Evolutionary conservation across 2,329 filamentous ascomycete species (phyloP).

Genomic region (Cladophialophora bantiana): DNA sequence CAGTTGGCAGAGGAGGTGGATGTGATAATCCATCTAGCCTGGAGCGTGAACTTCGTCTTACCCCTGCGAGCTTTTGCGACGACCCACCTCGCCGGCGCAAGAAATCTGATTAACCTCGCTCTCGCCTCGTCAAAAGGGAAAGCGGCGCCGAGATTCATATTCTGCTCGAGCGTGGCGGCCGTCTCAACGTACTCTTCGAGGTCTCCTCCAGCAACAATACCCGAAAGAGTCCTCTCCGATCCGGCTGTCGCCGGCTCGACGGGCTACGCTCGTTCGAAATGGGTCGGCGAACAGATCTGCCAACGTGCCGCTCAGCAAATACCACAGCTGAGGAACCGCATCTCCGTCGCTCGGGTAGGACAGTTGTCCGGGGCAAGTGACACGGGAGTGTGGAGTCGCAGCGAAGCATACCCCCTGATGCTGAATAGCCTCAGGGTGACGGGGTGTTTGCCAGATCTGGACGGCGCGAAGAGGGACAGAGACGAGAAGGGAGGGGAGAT

Average conservation of each 20-base stretch:
- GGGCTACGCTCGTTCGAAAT: constrained; percentile 65
- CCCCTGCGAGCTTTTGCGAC: constrained; percentile 62
- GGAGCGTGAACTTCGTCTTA: constrained; percentile 70
- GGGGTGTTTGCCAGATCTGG: constrained; percentile 54
- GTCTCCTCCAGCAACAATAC: constrained; percentile 5
- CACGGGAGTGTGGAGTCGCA: constrained; percentile 60
- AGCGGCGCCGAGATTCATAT: constrained; percentile 50
- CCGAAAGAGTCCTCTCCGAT: constrained; percentile 33
- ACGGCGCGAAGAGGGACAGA: background rate
- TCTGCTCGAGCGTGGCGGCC: constrained; percentile 62
- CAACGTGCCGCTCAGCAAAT: constrained; percentile 45
- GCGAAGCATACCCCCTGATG: constrained; percentile 62
- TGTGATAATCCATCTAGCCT: constrained; percentile 67
- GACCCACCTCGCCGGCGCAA: constrained; percentile 59
- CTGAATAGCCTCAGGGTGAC: constrained; percentile 53
- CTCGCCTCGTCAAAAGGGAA: constrained; percentile 40
- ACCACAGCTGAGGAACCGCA: constrained; percentile 40
- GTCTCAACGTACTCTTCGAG: constrained; percentile 39
- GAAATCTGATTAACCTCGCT: constrained; percentile 58
- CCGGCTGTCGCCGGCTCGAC: constrained; percentile 49
- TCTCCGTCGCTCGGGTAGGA: constrained; percentile 58
- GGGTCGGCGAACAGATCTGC: constrained; percentile 64
- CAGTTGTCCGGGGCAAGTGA: constrained; percentile 59
- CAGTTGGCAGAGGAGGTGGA: constrained; percentile 54
- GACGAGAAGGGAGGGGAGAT: constrained; percentile 46